A percentile compares a stretch with the other conserved stretches of the same genome.
Conservation (phyloP, 2,329 filamentous ascomycete genomes). For the Trichoderma gracile region DNA sequence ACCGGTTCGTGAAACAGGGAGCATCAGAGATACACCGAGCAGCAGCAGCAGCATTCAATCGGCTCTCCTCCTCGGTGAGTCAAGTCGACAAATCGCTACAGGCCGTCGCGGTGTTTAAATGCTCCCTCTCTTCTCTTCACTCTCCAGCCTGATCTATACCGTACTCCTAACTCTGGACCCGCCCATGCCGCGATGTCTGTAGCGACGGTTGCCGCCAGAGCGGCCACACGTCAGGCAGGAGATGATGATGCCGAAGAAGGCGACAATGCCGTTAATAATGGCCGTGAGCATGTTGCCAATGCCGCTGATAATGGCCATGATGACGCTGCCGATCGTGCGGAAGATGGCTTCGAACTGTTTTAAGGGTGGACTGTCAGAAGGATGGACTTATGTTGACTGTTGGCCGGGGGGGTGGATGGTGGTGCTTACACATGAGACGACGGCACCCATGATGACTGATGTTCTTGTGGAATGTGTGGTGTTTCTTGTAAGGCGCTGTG, state of each 20-base stretch:
- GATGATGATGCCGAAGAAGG: slow-evolving; percentile 66
- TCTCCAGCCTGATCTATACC: slow-evolving; percentile 3
- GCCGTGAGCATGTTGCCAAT: slow-evolving; percentile 65
- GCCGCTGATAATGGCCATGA: slow-evolving; percentile 69
- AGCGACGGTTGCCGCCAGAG: slow-evolving; percentile 32
- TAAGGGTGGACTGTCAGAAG: slow-evolving; percentile 28
- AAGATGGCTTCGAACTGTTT: slow-evolving; percentile 59
- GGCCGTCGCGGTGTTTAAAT: neutral
- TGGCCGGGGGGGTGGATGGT: slow-evolving; percentile 7
- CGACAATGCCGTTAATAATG: slow-evolving; percentile 67
- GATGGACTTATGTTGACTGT: neutral
- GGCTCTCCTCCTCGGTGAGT: neutral
- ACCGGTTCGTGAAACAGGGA: slow-evolving; percentile 5
- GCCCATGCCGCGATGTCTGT: slow-evolving; percentile 5
- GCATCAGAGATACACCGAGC: too few relatives aligned
- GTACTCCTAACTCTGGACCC: neutral
- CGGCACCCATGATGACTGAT: slow-evolving; percentile 67
- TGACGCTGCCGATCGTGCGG: slow-evolving; percentile 63
- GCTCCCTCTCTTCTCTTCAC: neutral
- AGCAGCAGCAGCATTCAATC: neutral
- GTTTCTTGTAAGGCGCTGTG: neutral
- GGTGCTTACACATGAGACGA: slow-evolving; percentile 76
- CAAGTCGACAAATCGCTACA: neutral
- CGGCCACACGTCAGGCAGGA: slow-evolving; percentile 61
- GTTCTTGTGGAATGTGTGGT: neutral